These are phyloP conservation scores for Fonsecaea pedrosoi DNA, from an alignment of 2,329 filamentous ascomycete species.

Conservation along the genomic window DNA sequence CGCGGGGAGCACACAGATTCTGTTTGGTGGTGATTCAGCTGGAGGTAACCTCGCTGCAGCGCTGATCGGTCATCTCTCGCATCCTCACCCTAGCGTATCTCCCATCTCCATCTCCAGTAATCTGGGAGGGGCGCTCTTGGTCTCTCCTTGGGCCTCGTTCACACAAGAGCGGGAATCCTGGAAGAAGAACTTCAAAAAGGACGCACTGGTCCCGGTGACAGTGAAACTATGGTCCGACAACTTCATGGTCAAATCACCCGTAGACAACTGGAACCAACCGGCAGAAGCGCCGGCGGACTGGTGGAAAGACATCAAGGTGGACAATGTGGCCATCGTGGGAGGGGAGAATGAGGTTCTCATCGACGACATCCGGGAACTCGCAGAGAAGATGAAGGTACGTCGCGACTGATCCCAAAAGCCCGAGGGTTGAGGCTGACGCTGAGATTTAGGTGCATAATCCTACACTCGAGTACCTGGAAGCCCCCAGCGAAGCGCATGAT, in stretches of 20 bases:
- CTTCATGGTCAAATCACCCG: constrained; percentile 28
- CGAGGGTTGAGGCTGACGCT: constrained; percentile 2
- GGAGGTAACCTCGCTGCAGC: constrained; percentile 49
- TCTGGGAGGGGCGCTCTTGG: constrained; percentile 59
- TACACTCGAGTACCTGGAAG: constrained; percentile 26
- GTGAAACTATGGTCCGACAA: constrained; percentile 25
- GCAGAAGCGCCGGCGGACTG: constrained; percentile 27
- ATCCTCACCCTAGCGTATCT: constrained; percentile 59
- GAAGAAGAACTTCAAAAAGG: constrained; percentile 23
- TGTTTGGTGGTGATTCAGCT: constrained; percentile 53
- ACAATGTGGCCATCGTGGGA: constrained; percentile 27
- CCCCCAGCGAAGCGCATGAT: constrained; percentile 25
- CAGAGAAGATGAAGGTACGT: constrained; percentile 26
- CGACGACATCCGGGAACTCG: constrained; percentile 30
- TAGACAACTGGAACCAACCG: constrained; percentile 31
- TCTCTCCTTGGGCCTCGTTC: constrained; percentile 66
- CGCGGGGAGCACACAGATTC: constrained; percentile 39
- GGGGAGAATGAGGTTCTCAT: constrained; percentile 31
- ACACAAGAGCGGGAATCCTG: constrained; percentile 41
- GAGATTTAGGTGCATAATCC: constrained; percentile 17
- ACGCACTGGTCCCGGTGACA: constrained; percentile 17
- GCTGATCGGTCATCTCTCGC: constrained; percentile 41
- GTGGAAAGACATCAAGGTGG: constrained; percentile 34
- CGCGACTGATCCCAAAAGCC: not conserved
- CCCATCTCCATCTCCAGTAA: constrained; percentile 43